Conservation (phyloP, 208 protist genomes). For the Leishmania tarentolae region DNA sequence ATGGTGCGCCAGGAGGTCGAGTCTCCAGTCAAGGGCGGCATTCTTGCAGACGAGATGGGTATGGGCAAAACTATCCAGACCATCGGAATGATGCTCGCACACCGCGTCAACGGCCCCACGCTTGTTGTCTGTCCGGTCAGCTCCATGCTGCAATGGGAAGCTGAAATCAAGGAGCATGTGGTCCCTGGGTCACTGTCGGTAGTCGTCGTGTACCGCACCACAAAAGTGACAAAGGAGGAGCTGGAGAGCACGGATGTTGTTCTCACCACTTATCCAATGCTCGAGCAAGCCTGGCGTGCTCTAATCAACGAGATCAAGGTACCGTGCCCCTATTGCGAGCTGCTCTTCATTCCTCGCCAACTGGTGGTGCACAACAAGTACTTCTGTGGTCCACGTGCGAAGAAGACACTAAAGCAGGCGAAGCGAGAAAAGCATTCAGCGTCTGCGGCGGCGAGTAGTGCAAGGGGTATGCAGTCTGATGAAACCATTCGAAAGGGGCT, state of each 20-base stretch:
- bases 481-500: slow-evolving; percentile 85
- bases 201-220: slow-evolving; percentile 76
- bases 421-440: slow-evolving; percentile 74
- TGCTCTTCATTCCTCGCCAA: slow-evolving; percentile 87
- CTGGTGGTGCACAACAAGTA: slow-evolving; percentile 93
- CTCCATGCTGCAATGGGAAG: slow-evolving; percentile 93
- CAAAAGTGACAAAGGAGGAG: slow-evolving; percentile 53
- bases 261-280: slow-evolving; percentile 94
- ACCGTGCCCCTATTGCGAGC: slow-evolving; percentile 87
- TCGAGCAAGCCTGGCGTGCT: slow-evolving; percentile 89
- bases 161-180: slow-evolving; percentile 87
- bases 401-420: slow-evolving; percentile 80
- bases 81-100: slow-evolving; percentile 88
- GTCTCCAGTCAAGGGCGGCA: slow-evolving; percentile 81
- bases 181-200: slow-evolving; percentile 64
- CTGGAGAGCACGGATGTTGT: slow-evolving; percentile 92
- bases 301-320: slow-evolving; percentile 87
- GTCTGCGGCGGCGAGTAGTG: neutral
- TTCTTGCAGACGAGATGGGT: slow-evolving; percentile 99
- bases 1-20: slow-evolving; percentile 78
- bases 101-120: slow-evolving; percentile 75
- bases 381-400: slow-evolving; percentile 92
- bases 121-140: slow-evolving; percentile 92
- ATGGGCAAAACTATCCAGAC: slow-evolving; percentile 98
- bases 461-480: slow-evolving; percentile 55